Evolutionary conservation across 2,329 filamentous ascomycete species (phyloP).

Genomic region (Fonsecaea pedrosoi): DNA sequence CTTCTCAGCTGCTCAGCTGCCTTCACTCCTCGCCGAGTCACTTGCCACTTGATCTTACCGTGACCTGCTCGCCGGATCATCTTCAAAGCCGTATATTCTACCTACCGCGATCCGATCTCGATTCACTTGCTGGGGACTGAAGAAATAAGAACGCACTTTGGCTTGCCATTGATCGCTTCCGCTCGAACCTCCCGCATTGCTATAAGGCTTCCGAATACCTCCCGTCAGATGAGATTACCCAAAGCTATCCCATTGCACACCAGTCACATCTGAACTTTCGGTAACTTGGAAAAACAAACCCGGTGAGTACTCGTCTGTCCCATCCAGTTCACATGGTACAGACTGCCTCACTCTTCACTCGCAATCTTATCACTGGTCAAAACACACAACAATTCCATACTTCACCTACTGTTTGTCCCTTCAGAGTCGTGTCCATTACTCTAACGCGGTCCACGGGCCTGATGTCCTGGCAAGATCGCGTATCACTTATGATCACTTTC

Average conservation of each 20-base stretch:
- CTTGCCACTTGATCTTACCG: background rate
- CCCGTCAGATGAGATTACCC: conserved; percentile 1
- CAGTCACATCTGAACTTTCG: background rate
- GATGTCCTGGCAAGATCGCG: background rate
- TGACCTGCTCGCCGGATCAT: background rate
- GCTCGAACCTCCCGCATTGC: background rate
- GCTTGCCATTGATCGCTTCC: background rate
- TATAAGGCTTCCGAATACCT: conserved; percentile 15
- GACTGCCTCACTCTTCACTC: background rate
- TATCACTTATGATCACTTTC: background rate
- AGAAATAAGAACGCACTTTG: conserved; percentile 4
- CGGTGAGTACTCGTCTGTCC: background rate
- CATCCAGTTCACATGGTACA: background rate
- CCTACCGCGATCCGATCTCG: background rate
- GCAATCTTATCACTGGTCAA: background rate
- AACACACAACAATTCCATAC: background rate
- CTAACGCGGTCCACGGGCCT: background rate
- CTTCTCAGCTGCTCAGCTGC: conserved; percentile 4
- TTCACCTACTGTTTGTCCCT: background rate
- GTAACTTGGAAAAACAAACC: background rate
- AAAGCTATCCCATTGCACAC: background rate
- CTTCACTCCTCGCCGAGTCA: conserved; percentile 2
- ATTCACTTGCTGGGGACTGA: conserved; percentile 14
- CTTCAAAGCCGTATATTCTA: background rate
- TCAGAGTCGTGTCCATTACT: background rate